phyloP scores from a whole-genome alignment of 352 stramenopile genomes.

The Pythium phragmitis region DNA sequence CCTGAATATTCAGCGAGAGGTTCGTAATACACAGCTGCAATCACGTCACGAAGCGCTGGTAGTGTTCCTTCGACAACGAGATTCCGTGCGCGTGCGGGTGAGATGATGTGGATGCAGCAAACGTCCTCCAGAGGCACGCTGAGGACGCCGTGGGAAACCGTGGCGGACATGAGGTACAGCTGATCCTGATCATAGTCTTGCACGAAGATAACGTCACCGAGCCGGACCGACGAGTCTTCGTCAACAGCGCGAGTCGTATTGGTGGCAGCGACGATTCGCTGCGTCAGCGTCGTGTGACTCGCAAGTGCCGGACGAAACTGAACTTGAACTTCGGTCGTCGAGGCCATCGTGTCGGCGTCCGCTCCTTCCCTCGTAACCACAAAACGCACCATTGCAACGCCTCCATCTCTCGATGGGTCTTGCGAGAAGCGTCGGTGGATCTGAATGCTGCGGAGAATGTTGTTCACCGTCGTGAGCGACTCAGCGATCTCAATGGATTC shows the following conservation, averaged over 20 bases:
- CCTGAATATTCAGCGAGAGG: conserved; percentile 24
- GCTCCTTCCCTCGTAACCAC: background rate
- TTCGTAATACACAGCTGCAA: conserved; percentile 17
- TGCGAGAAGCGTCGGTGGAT: background rate
- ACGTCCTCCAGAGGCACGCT: conserved; percentile 5
- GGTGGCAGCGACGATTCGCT: background rate
- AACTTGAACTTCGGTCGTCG: conserved; percentile 7
- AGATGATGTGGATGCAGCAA: conserved; percentile 18
- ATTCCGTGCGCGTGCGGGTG: background rate
- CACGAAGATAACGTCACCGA: background rate
- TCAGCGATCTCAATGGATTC: conserved; percentile 1
- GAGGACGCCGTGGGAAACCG: conserved; percentile 6
- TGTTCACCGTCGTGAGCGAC: background rate
- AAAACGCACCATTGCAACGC: background rate
- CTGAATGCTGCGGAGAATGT: background rate
- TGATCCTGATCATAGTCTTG: background rate
- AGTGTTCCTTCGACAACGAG: conserved; percentile 18
- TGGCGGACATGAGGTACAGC: conserved; percentile 6
- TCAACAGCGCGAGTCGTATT: background rate
- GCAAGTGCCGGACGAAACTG: background rate
- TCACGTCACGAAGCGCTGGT: background rate
- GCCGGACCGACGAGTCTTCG: background rate
- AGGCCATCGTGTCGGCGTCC: background rate
- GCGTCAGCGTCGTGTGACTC: background rate
- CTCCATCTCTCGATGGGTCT: background rate